Conservation (phyloP, 345 rosid genomes). For the Sisymbrium irio region DNA sequence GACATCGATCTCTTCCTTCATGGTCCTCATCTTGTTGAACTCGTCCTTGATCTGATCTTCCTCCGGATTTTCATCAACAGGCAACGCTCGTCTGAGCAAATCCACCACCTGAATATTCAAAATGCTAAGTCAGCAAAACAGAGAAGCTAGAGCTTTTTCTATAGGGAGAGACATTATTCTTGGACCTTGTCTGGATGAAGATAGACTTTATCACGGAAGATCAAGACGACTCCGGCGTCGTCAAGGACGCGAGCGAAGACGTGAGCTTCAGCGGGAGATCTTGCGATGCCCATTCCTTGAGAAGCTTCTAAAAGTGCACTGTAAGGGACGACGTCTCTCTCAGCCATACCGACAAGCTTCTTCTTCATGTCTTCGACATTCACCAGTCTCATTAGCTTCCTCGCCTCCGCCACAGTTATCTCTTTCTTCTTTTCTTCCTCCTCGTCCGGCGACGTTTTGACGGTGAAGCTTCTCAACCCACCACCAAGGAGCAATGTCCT, state of each 20-base stretch:
- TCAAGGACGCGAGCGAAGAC: constrained; percentile 78
- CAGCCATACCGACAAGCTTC: constrained; percentile 56
- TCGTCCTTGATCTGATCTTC: constrained; percentile 76
- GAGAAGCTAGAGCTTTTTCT: neutral
- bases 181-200: constrained; percentile 88
- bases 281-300: constrained; percentile 62
- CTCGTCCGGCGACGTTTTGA: neutral
- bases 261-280: constrained; percentile 70
- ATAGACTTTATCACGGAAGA: constrained; percentile 81
- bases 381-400: constrained; percentile 78
- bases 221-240: constrained; percentile 81
- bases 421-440: constrained; percentile 10
- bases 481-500: constrained; percentile 7
- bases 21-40: constrained; percentile 49
- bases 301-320: constrained; percentile 58
- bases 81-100: constrained; percentile 72
- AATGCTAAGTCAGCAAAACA: no score
- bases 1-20: constrained; percentile 83
- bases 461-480: constrained; percentile 13
- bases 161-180: no score
- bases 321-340: constrained; percentile 66
- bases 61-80: constrained; percentile 60
- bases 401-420: constrained; percentile 58
- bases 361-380: constrained; percentile 72
- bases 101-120: constrained; percentile 66